Percentiles rank a stretch among this genome's conserved stretches.
phyloP scores from a whole-genome alignment of 1,284 basidiomycete genomes.

The Puccinia hordei region DNA sequence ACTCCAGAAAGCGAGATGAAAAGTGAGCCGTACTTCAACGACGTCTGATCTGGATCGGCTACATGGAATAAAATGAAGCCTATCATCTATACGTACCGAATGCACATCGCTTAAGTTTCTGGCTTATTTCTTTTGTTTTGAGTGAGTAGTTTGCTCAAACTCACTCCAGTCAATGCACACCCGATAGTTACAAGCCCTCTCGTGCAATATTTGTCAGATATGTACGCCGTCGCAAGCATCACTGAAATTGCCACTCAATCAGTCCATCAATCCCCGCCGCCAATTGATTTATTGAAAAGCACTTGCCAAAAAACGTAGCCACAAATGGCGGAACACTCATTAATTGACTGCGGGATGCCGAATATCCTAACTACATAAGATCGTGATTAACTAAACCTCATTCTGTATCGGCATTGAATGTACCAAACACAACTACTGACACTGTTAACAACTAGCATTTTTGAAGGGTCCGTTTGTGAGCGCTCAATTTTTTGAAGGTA shows the following conservation, averaged over 20 bases:
- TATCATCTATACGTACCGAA: constrained; percentile 16
- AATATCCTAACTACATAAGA: constrained; percentile 37
- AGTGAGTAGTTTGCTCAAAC: neutral
- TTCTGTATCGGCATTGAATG: neutral
- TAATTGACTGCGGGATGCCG: constrained; percentile 27
- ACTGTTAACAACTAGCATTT: constrained; percentile 14
- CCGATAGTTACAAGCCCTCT: constrained; percentile 30
- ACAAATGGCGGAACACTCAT: constrained; percentile 48
- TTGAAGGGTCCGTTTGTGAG: neutral
- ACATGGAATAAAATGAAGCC: constrained; percentile 38
- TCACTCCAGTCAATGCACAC: constrained; percentile 26
- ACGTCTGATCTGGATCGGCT: constrained; percentile 2
- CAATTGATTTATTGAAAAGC: neutral
- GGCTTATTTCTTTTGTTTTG: neutral
- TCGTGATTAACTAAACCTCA: neutral
- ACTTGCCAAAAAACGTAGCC: constrained; percentile 23
- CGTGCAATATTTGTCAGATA: constrained; percentile 36
- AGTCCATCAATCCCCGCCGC: too few relatives aligned
- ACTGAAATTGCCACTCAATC: constrained; percentile 5
- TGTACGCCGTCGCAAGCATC: constrained; percentile 36
- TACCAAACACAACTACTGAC: neutral
- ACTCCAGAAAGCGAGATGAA: constrained; percentile 42
- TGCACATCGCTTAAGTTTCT: neutral
- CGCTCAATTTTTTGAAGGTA: neutral
- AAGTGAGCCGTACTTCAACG: constrained; percentile 43